Evolutionary conservation across 129 eudicot species (phyloP).

Genomic region (Apium graveolens): DNA sequence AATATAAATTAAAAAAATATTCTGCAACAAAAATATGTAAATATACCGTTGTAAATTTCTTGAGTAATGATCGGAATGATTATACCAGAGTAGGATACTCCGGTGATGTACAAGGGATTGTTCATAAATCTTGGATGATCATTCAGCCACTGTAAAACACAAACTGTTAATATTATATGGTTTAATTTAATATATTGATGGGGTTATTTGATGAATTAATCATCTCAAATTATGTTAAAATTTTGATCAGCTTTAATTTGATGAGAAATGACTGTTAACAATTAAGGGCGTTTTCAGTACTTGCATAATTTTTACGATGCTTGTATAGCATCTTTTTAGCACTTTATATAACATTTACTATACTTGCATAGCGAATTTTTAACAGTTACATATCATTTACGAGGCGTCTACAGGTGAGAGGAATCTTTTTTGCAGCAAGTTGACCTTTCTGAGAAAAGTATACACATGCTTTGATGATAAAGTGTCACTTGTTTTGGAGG

Average conservation of each 20-base stretch:
- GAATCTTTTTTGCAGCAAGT: no score
- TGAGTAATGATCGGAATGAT: slow-evolving; percentile 9
- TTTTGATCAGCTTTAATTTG: background rate
- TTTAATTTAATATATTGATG: no score
- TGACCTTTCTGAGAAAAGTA: background rate
- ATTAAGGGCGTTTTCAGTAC: no score
- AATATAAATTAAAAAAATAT: background rate
- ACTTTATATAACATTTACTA: no score
- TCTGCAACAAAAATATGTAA: background rate
- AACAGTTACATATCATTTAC: no score
- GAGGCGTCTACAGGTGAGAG: no score
- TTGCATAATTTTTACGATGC: no score
- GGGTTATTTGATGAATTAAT: background rate
- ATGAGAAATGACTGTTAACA: no score
- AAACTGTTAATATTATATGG: no score
- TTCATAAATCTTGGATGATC: background rate
- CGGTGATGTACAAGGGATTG: slow-evolving; percentile 1
- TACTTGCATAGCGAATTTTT: no score
- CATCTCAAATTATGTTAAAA: no score
- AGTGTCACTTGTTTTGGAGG: slow-evolving; percentile 7
- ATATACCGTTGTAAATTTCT: slow-evolving; percentile 3
- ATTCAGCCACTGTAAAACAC: slow-evolving; percentile 1
- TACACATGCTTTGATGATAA: slow-evolving; percentile 5
- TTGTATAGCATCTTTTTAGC: no score
- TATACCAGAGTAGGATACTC: slow-evolving; percentile 4